Base-by-base conservation (phyloP, 345 rosid genomes). In the Bruguiera gymnorhiza region DNA sequence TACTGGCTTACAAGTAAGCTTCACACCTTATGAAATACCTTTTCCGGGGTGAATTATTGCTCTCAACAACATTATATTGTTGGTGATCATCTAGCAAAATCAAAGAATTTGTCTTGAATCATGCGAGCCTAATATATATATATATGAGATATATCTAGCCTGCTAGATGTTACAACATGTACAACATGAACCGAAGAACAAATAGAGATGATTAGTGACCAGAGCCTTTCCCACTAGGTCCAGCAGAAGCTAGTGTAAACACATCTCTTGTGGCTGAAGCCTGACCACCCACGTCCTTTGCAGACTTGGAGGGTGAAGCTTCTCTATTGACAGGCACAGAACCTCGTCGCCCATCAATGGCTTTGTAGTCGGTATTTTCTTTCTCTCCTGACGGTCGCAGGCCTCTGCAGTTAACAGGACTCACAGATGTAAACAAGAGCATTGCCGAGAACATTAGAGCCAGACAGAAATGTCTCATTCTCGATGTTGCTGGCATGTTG, bases 171-270 rank as follows among this genome's bases (percentile, higher is more conserved):
- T 68, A 26, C 15, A 51, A 55, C 61, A 71, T 68, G 68, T 58
- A 32, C 24, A 59, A 23, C 30, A 20, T 32, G 29, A 56, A 26
- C 60, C 8, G 29, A 23, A 29, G 6, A 46, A 36, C 19, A 36
- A 36, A 70, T 26, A 24, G 43, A 59, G 43, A 70, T 36, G 16
- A 48, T 71, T 72, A 88, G 69, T 90, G 93, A 63, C 96, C 96
- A 56, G 93, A 66, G 63, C 96, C 93, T 86, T 82, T 86, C 84
- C 89, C 73, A 84, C 93, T 90, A 19, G 93, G 96, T 52, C 93
- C 96, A 29, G 96, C 75, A 15, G 91, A 73, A 63, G 89, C 78
- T 89, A 79, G 32, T 52, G 81, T 75, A 70, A 73, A 83, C 64
- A 61, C 82, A 70, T 60, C 43, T 31, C 62, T 71, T 55, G 67